Base-by-base conservation (phyloP, 176 grass and related monocot species). In the Ananas comosus region DNA sequence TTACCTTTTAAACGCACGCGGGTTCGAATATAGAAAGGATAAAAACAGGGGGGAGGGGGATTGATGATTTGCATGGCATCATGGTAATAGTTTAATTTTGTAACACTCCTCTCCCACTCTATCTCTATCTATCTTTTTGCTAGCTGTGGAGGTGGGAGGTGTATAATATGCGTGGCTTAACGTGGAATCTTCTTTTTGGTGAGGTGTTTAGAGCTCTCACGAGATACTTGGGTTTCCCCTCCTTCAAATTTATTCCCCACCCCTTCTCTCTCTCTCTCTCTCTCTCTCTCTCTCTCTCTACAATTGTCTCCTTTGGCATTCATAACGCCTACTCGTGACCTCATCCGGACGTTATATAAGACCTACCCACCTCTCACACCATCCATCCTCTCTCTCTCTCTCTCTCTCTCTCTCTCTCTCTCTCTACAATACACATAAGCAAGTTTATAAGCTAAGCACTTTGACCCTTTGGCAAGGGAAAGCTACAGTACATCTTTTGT, bases 151-250 rank as follows among this genome's bases (percentile, higher is more conserved):
- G 85, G 72, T 79, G 69, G 17, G 51, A 66, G 51, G 72, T 64
- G 70, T 80, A 63, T 47, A 67, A 19, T 61, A 10, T n/a, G 56
- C 10, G 56, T 16, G 56, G 56, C 9, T 19, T n/a, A 42, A 42
- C 33, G 16, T 61, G 56, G 56, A 61, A 61, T 61, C 56, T 61
- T 19, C 10, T 53, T 64, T 64, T 22, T 74, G 86, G 77, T 79
- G 78, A 81, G 75, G 65, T 64, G 72, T 49, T 84, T 78, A 88
- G 74, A 4, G 78, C 49, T 53, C 33, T 88, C 86, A 88, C 86
- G 82, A 72, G 86, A 85, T 70, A 76, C 82, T 79, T 74, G 81
- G 49, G 67, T 64, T 75, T 42, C 29, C 58, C 67, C 11, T 70
- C 28, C 53, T 78, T 70, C 70, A 25, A 11, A 28, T 73, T 49